phyloP scores from a whole-genome alignment of 306 rosid species.

The Geum urbanum region DNA sequence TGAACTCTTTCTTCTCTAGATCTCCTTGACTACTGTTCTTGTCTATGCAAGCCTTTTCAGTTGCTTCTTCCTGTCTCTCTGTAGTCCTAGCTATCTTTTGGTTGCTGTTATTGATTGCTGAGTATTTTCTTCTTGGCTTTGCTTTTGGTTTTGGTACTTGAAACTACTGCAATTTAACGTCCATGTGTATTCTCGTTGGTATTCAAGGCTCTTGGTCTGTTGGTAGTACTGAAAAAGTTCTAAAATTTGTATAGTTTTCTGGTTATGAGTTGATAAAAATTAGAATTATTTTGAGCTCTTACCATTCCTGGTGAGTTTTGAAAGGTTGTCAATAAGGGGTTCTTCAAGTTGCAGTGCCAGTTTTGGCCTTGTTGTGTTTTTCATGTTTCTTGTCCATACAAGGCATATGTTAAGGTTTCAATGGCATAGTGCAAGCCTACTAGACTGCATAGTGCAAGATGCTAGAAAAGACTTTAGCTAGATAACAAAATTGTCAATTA shows the following conservation, averaged over 20 bases:
- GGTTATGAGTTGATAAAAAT: slow-evolving; percentile 8
- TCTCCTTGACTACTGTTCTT: slow-evolving; percentile 25
- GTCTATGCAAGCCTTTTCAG: neutral
- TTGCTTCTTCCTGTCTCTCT: slow-evolving; percentile 2
- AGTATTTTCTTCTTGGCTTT: neutral
- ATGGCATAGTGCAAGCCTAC: too few relatives aligned
- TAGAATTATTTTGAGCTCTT: neutral
- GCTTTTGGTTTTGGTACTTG: neutral
- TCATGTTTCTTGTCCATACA: too few relatives aligned
- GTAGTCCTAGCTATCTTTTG: neutral
- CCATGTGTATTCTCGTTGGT: neutral
- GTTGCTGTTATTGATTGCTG: neutral
- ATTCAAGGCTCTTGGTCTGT: neutral
- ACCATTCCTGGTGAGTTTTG: slow-evolving; percentile 8
- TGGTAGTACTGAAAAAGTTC: neutral
- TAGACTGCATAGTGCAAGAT: too few relatives aligned
- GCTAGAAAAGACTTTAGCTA: too few relatives aligned
- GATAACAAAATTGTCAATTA: too few relatives aligned
- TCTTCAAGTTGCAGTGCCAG: too few relatives aligned
- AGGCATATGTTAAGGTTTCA: too few relatives aligned
- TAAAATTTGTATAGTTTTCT: slow-evolving; percentile 1
- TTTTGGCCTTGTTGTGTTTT: too few relatives aligned
- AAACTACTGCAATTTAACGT: neutral
- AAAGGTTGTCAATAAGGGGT: too few relatives aligned
- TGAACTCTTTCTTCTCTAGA: slow-evolving; percentile 26